Percentiles rank a stretch among this genome's conserved stretches.
phyloP scores from a whole-genome alignment of 108 stramenopile genomes.

The Epithemia pelagica region DNA sequence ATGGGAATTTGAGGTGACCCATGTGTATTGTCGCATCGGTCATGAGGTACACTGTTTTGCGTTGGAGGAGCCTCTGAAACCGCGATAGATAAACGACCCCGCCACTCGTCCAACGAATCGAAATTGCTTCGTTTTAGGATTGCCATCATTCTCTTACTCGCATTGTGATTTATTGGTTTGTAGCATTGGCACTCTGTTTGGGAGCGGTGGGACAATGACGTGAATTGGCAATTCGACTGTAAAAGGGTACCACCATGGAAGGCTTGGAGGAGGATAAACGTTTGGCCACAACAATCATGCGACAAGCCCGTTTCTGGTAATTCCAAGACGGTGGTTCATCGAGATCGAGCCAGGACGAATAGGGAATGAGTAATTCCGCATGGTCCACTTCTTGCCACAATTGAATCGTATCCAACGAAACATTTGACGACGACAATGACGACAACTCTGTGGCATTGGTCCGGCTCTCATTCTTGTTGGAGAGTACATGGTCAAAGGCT shows the following conservation, averaged over 20 bases:
- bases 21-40: neutral
- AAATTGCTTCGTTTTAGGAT: too few species aligned
- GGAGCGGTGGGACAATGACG: constrained; percentile 70
- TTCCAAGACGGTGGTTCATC: neutral
- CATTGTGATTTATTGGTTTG: too few species aligned
- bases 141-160: too few species aligned
- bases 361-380: neutral
- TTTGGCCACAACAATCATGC: neutral
- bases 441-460: neutral
- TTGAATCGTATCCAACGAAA: constrained; percentile 18
- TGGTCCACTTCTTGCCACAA: constrained; percentile 71
- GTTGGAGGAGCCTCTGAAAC: too few species aligned
- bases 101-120: too few species aligned
- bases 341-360: neutral
- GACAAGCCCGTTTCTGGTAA: neutral
- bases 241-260: constrained; percentile 42
- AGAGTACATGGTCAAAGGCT: constrained; percentile 57
- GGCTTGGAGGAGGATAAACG: constrained; percentile 3
- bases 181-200: too few species aligned
- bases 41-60: neutral
- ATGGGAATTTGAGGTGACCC: neutral
- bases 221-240: constrained; percentile 64
- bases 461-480: neutral
- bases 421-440: too few species aligned
- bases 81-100: too few species aligned